phyloP scores from a whole-genome alignment of 2,329 filamentous ascomycete species.

The Cladosporium sp. region DNA sequence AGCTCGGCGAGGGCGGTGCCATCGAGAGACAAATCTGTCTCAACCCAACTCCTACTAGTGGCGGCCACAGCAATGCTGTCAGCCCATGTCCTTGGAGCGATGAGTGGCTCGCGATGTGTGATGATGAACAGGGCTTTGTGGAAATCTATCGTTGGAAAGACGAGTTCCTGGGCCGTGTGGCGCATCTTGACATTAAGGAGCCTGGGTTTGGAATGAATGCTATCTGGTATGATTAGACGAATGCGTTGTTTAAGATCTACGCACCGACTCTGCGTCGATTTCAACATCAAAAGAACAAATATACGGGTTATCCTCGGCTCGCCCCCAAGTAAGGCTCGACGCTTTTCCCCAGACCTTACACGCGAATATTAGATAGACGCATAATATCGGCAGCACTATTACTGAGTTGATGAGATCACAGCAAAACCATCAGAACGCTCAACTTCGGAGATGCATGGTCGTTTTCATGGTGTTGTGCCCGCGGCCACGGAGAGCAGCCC shows the following conservation, averaged over 20 bases:
- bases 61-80: slow-evolving; percentile 86
- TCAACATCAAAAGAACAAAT: too few species aligned
- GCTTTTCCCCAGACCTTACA: too few species aligned
- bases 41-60: slow-evolving; percentile 80
- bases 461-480: not conserved
- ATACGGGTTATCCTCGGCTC: too few species aligned
- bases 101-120: slow-evolving; percentile 85
- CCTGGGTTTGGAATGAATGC: slow-evolving; percentile 95
- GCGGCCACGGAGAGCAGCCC: not conserved
- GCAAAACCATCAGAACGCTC: too few species aligned
- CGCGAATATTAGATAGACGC: too few species aligned
- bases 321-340: too few species aligned
- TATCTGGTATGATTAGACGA: slow-evolving; percentile 76
- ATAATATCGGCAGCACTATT: too few species aligned
- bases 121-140: slow-evolving; percentile 81
- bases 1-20: slow-evolving; percentile 60
- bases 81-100: slow-evolving; percentile 77
- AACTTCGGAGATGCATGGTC: not conserved
- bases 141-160: slow-evolving; percentile 86
- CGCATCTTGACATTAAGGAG: slow-evolving; percentile 71
- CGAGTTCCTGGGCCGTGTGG: slow-evolving; percentile 74
- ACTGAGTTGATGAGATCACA: too few species aligned
- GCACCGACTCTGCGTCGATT: too few species aligned
- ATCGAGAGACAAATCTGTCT: slow-evolving; percentile 76
- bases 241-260: too few species aligned